Percentiles rank a stretch among this genome's conserved stretches.
phyloP scores from a whole-genome alignment of 352 stramenopile genomes.

The Phytopythium ostracodes region DNA sequence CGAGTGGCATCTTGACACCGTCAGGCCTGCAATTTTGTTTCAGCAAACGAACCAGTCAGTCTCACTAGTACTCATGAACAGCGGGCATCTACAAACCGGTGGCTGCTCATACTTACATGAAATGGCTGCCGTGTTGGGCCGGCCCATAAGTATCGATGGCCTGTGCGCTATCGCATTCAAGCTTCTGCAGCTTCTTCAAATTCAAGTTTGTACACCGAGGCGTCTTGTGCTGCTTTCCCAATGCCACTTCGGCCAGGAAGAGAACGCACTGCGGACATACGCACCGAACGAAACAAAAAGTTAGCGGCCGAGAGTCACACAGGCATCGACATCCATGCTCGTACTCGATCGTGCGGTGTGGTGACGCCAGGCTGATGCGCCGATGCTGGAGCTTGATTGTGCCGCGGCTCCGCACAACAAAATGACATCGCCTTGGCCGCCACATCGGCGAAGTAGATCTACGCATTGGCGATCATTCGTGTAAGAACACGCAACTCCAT shows the following conservation, averaged over 20 bases:
- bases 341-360: neutral
- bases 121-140: constrained; percentile 18
- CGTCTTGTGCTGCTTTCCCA: constrained; percentile 23
- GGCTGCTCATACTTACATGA: constrained; percentile 18
- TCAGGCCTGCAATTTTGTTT: too few species aligned
- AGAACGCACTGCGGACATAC: constrained; percentile 18
- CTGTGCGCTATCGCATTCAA: constrained; percentile 28
- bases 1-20: constrained; percentile 35
- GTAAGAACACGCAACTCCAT: too few species aligned
- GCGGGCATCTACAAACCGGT: too few species aligned
- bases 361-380: too few species aligned
- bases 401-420: constrained; percentile 40
- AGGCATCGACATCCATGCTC: neutral
- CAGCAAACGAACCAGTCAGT: too few species aligned
- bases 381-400: too few species aligned
- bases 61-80: too few species aligned
- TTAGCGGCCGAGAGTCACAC: too few species aligned
- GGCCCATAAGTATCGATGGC: constrained; percentile 21
- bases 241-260: constrained; percentile 35
- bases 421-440: constrained; percentile 53
- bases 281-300: too few species aligned
- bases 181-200: constrained; percentile 20
- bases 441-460: constrained; percentile 72
- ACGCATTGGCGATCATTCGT: too few species aligned
- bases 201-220: constrained; percentile 16